phyloP scores from a whole-genome alignment of 75 land plant species.

The Cryptomeria japonica region DNA sequence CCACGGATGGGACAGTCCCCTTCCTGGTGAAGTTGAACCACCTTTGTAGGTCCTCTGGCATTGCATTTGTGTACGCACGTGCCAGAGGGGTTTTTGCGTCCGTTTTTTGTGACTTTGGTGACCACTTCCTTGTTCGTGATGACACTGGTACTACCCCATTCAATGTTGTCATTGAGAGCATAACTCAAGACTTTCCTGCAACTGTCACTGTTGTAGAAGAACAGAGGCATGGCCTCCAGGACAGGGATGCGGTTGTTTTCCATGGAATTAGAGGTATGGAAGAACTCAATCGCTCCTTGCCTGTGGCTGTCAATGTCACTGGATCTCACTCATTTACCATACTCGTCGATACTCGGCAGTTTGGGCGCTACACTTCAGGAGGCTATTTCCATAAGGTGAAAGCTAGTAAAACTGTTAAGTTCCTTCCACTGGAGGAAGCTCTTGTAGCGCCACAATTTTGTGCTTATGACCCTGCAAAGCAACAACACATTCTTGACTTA shows the following conservation, averaged over 20 bases:
- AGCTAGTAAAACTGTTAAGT: constrained; percentile 23
- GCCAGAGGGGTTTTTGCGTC: constrained; percentile 42
- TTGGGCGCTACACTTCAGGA: constrained; percentile 34
- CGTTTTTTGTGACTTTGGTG: constrained; percentile 46
- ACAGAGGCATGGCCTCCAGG: constrained; percentile 48
- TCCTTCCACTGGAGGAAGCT: constrained; percentile 37
- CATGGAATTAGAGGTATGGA: constrained; percentile 52
- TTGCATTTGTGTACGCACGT: constrained; percentile 32
- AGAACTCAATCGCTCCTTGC: constrained; percentile 27
- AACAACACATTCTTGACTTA: constrained; percentile 18
- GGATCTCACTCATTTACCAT: constrained; percentile 51
- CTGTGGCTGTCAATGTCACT: constrained; percentile 41
- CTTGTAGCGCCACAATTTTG: constrained; percentile 32
- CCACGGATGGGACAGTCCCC: constrained; percentile 31
- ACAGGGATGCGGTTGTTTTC: constrained; percentile 50
- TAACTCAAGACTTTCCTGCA: constrained; percentile 56
- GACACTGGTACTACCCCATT: constrained; percentile 35
- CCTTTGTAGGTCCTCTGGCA: constrained; percentile 24
- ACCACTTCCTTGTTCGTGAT: constrained; percentile 33
- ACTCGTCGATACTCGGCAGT: constrained; percentile 38
- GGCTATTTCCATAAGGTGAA: constrained; percentile 41
- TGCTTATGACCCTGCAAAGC: constrained; percentile 30
- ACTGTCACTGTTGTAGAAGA: constrained; percentile 58
- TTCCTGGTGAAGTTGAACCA: constrained; percentile 30
- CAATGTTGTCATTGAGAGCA: constrained; percentile 36